Evolutionary conservation across 2,329 filamentous ascomycete species (phyloP), one percentile per base, ranked within the genome.

Genomic region (Aspergillus candidus): DNA sequence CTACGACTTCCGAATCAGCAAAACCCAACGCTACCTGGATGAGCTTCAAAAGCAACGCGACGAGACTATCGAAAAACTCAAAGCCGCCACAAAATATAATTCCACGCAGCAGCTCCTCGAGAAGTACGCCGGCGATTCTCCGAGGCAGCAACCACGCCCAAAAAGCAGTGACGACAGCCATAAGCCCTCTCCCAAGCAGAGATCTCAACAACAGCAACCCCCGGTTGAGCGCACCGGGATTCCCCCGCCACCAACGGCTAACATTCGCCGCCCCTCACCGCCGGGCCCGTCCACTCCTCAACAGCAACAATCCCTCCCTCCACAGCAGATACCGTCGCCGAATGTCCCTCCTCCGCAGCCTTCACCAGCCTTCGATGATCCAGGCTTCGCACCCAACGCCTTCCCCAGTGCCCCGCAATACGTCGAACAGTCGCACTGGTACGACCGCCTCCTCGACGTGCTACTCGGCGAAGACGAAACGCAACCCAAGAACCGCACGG

Each of bases 401-500:
- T 74, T 72, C 47, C 48, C 68, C 1, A 55, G 56, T 37, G 52
- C 57, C 3, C 52, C 60, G 7, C 63, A 62, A 29, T 66, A 69
- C 18, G 57, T 62, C 35, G 62, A 69, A 40, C 59, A 63, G 53
- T 72, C 81, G 12, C 83, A 86, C 60, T 98, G 93, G 93, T 98
- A 97, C 67, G 93, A 98, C 63, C 82, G 91, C 44, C 82, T 98
- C 41, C 74, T 98, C 45, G 93, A 98, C 59, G 80, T 94, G 0
- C 79, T 98, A 18, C 77, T 98, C 0, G 93, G 93, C 39, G 93
- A 98, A 61, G 93, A 98, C 59, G 93, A 98, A 68, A 94, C 87
- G 4, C 82, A 86, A 11, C 80, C 91, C 2, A 94, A 89, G 71
- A 97, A 97, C 66, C 82, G 93, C 13, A 80, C 95, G 46, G 91